These are phyloP conservation scores for Jatropha podagrica DNA, from an alignment of 441 rosid genomes.

Conservation along the genomic window DNA sequence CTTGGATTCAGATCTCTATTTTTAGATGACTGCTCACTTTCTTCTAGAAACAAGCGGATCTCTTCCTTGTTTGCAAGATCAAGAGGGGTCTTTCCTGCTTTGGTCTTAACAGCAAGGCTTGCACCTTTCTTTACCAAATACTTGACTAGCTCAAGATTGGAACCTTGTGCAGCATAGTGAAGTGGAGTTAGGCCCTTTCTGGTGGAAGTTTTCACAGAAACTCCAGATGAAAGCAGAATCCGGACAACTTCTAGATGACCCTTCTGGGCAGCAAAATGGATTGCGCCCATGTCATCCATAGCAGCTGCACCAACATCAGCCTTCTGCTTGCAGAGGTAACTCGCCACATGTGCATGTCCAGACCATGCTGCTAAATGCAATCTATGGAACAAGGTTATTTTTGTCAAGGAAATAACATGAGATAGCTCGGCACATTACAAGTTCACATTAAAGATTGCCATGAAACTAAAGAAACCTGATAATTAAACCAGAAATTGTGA, in stretches of 20 bases:
- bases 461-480: background rate
- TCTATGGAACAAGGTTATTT: conserved; percentile 35
- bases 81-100: conserved; percentile 75
- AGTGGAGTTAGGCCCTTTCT: conserved; percentile 91
- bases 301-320: conserved; percentile 97
- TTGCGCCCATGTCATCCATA: conserved; percentile 93
- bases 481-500: conserved; percentile 1
- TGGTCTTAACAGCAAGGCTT: conserved; percentile 56
- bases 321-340: conserved; percentile 79
- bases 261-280: conserved; percentile 92
- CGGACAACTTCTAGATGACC: conserved; percentile 83
- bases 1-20: conserved; percentile 28
- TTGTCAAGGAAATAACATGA: conserved; percentile 45
- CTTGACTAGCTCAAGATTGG: conserved; percentile 71
- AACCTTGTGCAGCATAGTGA: conserved; percentile 89
- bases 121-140: conserved; percentile 74
- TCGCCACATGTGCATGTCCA: conserved; percentile 69
- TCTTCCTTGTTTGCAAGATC: conserved; percentile 69
- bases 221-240: conserved; percentile 60
- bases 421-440: background rate
- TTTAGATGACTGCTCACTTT: conserved; percentile 45
- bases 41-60: conserved; percentile 47
- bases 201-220: conserved; percentile 56
- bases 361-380: conserved; percentile 97
- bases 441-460: background rate